Base-by-base conservation (phyloP, 805 yeast species). In the Spathaspora gorwiae region DNA sequence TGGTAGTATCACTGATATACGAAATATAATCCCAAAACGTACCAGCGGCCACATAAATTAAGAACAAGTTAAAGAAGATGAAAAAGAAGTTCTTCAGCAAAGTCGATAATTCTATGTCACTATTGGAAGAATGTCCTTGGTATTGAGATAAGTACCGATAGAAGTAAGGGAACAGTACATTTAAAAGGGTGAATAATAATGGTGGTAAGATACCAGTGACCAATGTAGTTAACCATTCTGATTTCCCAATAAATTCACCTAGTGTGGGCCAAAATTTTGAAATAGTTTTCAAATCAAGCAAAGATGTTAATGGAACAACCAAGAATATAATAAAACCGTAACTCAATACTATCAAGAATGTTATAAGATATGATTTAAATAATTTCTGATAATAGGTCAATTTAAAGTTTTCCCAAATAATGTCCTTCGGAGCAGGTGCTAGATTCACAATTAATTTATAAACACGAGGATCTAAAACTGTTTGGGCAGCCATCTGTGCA, bases 1-100 rank as follows among this genome's bases (percentile, higher is more conserved):
- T 83, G 1, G 95, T 86, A 1, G 97, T 89, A 57, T 94, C 98
- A 26, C 80, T 70, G 15, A 80, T 66, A 42, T 78, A 66, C 0
- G 83, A 78, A 55, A 79, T 71, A 54, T 78, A 80, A 61, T 79
- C 81, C 63, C 82, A 75, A 45, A 78, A 71, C 0, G 84, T 80
- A 41, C 85, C 85, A 9, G 83, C 77, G 48, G 79, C 70, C 12
- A 82, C 77, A 62, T 80, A 80, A 38, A 80, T 83, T 56, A 80
- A 65, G 48, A 80, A 80, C 65, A 80, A 69, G 54, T 79, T 79
- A 63, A 80, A 79, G 53, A 80, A 80, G 26, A 79, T 76, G 61
- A 76, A 80, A 55, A 78, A 72, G 58, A 80, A 80, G 55, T 80
- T 80, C 61, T 80, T 80, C 59, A 72, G 71, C 30, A 80, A 69